Evolutionary conservation across 2,329 filamentous ascomycete species (phyloP).

Genomic region (Stagonosporopsis rhizophila): DNA sequence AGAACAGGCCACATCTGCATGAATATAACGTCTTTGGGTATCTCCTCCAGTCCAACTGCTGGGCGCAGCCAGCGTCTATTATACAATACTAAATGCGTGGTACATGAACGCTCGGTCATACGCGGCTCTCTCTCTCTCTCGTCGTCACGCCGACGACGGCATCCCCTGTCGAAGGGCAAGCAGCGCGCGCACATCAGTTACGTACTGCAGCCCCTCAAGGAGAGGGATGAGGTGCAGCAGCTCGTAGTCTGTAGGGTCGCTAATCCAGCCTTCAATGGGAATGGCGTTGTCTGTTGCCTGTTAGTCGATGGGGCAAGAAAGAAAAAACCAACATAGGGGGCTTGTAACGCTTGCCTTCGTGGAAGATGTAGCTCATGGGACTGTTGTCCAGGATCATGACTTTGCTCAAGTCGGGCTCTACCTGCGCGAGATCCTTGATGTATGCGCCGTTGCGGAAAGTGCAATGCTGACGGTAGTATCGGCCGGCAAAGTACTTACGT

Average conservation of each 20-base stretch:
- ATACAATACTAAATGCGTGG: slow-evolving; percentile 21
- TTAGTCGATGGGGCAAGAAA: no score
- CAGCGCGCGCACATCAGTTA: slow-evolving; percentile 91
- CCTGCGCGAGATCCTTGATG: slow-evolving; percentile 95
- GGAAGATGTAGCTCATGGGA: slow-evolving; percentile 97
- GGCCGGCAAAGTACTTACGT: slow-evolving; percentile 90
- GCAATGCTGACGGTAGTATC: slow-evolving; percentile 97
- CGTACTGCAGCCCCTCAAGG: slow-evolving; percentile 93
- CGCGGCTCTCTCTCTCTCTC: not conserved
- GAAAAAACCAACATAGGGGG: not conserved
- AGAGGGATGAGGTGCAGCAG: slow-evolving; percentile 90
- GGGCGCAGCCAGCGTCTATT: slow-evolving; percentile 18
- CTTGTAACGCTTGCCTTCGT: slow-evolving; percentile 74
- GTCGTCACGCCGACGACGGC: slow-evolving; percentile 43
- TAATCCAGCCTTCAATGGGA: slow-evolving; percentile 99
- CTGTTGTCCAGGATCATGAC: slow-evolving; percentile 99
- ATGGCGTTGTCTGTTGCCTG: slow-evolving; percentile 85
- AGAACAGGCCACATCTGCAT: not conserved
- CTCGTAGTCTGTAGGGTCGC: slow-evolving; percentile 95
- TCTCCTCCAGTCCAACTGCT: slow-evolving; percentile 16
- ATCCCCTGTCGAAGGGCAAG: slow-evolving; percentile 89
- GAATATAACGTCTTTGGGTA: slow-evolving; percentile 20
- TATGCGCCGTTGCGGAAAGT: slow-evolving; percentile 95
- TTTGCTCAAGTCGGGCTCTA: slow-evolving; percentile 95
- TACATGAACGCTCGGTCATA: slow-evolving; percentile 16